A percentile compares a stretch with the other conserved stretches of the same genome.
Conservation (phyloP, 495 filamentous ascomycete genomes). For the Daldinia bambusicola region DNA sequence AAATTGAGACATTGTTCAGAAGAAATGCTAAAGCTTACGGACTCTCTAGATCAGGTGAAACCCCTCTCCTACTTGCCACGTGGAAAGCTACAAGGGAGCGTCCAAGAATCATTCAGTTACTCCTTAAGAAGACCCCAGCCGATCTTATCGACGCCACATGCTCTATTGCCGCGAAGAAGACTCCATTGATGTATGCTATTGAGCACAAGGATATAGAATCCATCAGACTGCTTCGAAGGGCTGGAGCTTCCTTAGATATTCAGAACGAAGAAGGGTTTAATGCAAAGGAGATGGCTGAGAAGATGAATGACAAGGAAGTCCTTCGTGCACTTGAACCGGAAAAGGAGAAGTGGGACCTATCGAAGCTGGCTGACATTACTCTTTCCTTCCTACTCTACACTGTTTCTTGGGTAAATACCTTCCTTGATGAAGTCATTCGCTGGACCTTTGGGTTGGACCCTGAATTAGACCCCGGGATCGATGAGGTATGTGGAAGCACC, state of each 20-base stretch:
- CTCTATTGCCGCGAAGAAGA: slow-evolving; percentile 1
- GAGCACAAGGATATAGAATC: slow-evolving; percentile 16
- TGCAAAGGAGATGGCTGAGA: background rate
- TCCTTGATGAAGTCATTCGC: no score
- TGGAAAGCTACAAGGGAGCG: slow-evolving; percentile 10
- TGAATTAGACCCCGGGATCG: no score
- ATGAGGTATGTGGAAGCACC: no score
- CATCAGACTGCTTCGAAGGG: slow-evolving; percentile 19
- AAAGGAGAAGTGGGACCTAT: no score
- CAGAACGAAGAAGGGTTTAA: background rate
- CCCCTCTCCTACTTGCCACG: slow-evolving; percentile 17
- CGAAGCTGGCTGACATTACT: no score
- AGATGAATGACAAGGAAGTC: no score
- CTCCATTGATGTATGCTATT: slow-evolving; percentile 22
- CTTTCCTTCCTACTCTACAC: no score
- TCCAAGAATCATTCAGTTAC: slow-evolving; percentile 15
- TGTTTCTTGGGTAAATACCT: no score
- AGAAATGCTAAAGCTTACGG: slow-evolving; percentile 12
- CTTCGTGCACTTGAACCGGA: no score
- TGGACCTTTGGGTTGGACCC: no score
- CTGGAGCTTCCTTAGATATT: slow-evolving; percentile 15
- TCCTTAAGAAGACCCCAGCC: background rate
- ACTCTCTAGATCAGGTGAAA: slow-evolving; percentile 6
- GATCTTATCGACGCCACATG: slow-evolving; percentile 11
- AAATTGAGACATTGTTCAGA: background rate